phyloP scores from a whole-genome alignment of 768 basidiomycete species.

The Lentinula lateritia region DNA sequence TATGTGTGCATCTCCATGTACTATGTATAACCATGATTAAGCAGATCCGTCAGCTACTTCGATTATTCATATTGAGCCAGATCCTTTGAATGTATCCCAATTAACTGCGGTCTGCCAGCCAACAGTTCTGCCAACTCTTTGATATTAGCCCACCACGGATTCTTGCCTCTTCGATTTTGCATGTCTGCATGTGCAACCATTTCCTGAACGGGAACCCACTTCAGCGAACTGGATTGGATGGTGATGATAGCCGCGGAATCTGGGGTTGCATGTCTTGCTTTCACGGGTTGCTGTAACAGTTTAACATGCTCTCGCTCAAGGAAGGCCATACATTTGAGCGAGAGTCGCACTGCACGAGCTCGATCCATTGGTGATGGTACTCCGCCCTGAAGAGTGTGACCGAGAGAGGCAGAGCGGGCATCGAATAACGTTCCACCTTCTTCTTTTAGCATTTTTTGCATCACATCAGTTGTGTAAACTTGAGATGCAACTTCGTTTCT shows the following conservation, averaged over 20 bases:
- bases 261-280: conserved; percentile 46
- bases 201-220: conserved; percentile 80
- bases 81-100: conserved; percentile 26
- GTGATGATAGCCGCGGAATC: conserved; percentile 88
- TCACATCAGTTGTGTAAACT: conserved; percentile 87
- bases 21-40: not conserved
- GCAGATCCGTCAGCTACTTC: not conserved
- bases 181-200: conserved; percentile 88
- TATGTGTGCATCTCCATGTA: not conserved
- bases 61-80: conserved; percentile 13
- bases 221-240: conserved; percentile 75
- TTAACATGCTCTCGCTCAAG: conserved; percentile 73
- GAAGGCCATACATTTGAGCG: conserved; percentile 92
- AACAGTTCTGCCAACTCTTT: conserved; percentile 72
- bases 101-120: conserved; percentile 57
- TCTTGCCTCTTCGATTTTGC: conserved; percentile 78
- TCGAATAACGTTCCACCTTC: conserved; percentile 93
- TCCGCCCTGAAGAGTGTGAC: conserved; percentile 95
- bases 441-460: conserved; percentile 92
- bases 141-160: conserved; percentile 71
- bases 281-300: conserved; percentile 45
- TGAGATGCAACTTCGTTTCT: conserved; percentile 85
- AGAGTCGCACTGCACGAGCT: conserved; percentile 81
- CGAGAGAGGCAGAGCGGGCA: conserved; percentile 90
- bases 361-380: conserved; percentile 95